Evolutionary conservation across 495 filamentous ascomycete species (phyloP).

Genomic region (Beverwykella pulmonaria): DNA sequence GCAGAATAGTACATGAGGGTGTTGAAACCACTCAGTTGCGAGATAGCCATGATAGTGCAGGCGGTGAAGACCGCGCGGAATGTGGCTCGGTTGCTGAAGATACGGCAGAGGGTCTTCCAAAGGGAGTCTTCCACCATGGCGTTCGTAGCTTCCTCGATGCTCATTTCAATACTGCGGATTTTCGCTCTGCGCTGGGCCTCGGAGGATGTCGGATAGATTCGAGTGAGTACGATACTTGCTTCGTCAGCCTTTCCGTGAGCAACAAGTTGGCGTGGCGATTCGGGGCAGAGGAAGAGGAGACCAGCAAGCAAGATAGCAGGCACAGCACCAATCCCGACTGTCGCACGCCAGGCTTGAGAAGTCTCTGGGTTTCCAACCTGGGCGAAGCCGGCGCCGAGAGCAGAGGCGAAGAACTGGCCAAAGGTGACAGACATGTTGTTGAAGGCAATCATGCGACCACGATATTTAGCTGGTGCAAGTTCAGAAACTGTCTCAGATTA

Average conservation of each 20-base stretch:
- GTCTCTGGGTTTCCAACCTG: constrained; percentile 43
- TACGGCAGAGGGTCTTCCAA: constrained; percentile 50
- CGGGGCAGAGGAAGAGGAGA: constrained; percentile 53
- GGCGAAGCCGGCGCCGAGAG: constrained; percentile 56
- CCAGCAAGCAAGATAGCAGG: constrained; percentile 52
- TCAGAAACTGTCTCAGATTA: constrained; percentile 44
- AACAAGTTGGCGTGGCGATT: constrained; percentile 57
- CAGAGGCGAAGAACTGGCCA: constrained; percentile 56
- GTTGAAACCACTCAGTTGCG: constrained; percentile 55
- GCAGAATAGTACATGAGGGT: constrained; percentile 56
- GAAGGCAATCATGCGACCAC: constrained; percentile 58
- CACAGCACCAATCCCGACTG: constrained; percentile 55
- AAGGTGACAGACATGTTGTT: constrained; percentile 60
- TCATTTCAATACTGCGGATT: constrained; percentile 45
- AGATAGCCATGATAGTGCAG: constrained; percentile 55
- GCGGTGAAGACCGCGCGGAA: constrained; percentile 55
- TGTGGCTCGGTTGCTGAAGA: constrained; percentile 51
- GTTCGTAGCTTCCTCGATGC: constrained; percentile 48
- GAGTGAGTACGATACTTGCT: constrained; percentile 45
- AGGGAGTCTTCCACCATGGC: constrained; percentile 44
- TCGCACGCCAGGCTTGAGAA: constrained; percentile 51
- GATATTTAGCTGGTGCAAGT: constrained; percentile 54
- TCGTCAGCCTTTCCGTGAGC: constrained; percentile 51
- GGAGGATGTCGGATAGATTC: constrained; percentile 49
- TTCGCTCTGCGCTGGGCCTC: constrained; percentile 48